Evolutionary conservation across 345 rosid genomes (phyloP).

Genomic region (Eucalyptus curtisii): DNA sequence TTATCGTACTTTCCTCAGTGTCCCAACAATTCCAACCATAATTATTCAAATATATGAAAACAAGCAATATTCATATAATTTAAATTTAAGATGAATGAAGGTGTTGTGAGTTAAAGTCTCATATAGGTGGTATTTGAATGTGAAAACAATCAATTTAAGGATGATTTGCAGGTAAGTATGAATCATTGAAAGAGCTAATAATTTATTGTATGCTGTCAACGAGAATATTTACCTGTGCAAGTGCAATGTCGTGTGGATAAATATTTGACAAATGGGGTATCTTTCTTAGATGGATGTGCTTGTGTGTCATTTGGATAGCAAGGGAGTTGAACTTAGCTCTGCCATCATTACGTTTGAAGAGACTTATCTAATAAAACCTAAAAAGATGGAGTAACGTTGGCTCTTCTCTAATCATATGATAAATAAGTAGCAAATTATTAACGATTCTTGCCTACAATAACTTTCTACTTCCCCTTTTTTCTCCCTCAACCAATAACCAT

Average conservation of each 20-base stretch:
- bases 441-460: no score
- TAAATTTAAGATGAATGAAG: background rate
- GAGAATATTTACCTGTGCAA: no score
- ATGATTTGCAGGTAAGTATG: background rate
- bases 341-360: rapidly evolving
- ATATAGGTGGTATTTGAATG: background rate
- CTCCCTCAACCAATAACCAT: no score
- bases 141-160: background rate
- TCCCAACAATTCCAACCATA: background rate
- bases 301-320: background rate
- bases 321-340: background rate
- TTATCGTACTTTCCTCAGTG: no score
- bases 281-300: no score
- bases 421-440: no score
- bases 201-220: rapidly evolving
- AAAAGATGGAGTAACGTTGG: no score
- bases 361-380: no score
- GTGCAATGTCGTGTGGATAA: rapidly evolving
- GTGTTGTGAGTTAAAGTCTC: background rate
- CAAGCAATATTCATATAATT: no score
- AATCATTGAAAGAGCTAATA: rapidly evolving
- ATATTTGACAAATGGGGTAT: rapidly evolving
- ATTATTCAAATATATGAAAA: no score
- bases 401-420: background rate
- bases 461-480: background rate